Percentiles rank a stretch among this genome's conserved stretches.
These are phyloP conservation scores for Hyaloperonospora brassicae DNA, from an alignment of 352 stramenopile genomes.

Conservation along the genomic window DNA sequence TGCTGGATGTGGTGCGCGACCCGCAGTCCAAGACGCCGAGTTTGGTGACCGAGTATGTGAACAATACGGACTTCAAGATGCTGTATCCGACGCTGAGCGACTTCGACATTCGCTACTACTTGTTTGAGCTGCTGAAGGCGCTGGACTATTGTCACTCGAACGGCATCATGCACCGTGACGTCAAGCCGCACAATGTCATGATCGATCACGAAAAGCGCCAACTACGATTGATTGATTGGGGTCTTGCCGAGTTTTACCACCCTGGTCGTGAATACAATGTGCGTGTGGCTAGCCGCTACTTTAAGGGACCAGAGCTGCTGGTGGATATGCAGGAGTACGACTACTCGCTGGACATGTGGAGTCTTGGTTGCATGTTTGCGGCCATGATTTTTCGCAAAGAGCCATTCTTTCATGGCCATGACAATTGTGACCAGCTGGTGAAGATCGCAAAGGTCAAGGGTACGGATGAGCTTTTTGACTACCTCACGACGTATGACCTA, in stretches of 20 bases:
- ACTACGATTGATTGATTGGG: constrained; percentile 98
- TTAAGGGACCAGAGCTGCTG: constrained; percentile 98
- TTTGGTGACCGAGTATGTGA: constrained; percentile 98
- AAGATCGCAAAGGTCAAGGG: constrained; percentile 98
- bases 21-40: constrained; percentile 97
- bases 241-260: constrained; percentile 99
- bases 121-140: constrained; percentile 93
- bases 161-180: constrained; percentile 99
- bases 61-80: constrained; percentile 99
- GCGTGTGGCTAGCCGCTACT: constrained; percentile 97
- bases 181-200: constrained; percentile 99
- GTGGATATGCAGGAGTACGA: constrained; percentile 99
- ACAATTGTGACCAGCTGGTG: constrained; percentile 99
- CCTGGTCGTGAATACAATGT: constrained; percentile 98
- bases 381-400: constrained; percentile 99
- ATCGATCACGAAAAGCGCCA: constrained; percentile 98
- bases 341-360: constrained; percentile 99
- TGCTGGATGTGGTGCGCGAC: constrained; percentile 97
- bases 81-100: constrained; percentile 97
- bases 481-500: constrained; percentile 98
- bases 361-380: constrained; percentile 98
- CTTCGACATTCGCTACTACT: constrained; percentile 99
- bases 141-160: constrained; percentile 99
- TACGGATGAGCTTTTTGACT: constrained; percentile 98
- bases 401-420: constrained; percentile 98